Conservation (phyloP, 2,329 filamentous ascomycete genomes). For the Xylariaceae sp. region DNA sequence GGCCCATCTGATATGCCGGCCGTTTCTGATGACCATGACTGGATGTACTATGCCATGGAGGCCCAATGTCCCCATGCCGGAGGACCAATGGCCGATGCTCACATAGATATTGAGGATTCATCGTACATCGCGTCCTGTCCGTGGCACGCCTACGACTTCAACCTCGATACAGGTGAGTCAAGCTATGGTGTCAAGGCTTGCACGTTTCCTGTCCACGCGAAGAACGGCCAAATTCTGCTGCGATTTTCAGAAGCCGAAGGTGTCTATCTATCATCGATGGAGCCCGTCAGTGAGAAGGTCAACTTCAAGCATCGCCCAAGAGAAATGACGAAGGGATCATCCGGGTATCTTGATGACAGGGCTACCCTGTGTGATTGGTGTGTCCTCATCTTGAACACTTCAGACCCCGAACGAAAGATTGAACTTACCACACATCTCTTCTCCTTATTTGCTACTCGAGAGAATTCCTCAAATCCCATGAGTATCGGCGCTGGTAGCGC, state of each 20-base stretch:
- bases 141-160: slow-evolving; percentile 47
- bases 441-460: slow-evolving; percentile 36
- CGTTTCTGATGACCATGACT: slow-evolving; percentile 35
- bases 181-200: slow-evolving; percentile 43
- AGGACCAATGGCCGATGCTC: slow-evolving; percentile 41
- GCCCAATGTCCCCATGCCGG: slow-evolving; percentile 44
- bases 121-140: slow-evolving; percentile 43
- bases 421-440: slow-evolving; percentile 42
- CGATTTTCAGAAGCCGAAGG: slow-evolving; percentile 28
- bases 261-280: slow-evolving; percentile 32
- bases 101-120: slow-evolving; percentile 44
- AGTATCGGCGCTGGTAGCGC: slow-evolving; percentile 36
- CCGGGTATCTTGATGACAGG: slow-evolving; percentile 35
- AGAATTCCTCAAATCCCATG: slow-evolving; percentile 38
- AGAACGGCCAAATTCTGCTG: slow-evolving; percentile 34
- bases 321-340: slow-evolving; percentile 15
- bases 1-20: slow-evolving; percentile 24
- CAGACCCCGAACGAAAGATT: slow-evolving; percentile 43
- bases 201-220: slow-evolving; percentile 39
- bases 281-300: slow-evolving; percentile 42
- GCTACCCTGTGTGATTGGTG: slow-evolving; percentile 45
- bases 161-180: slow-evolving; percentile 44
- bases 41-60: slow-evolving; percentile 45
- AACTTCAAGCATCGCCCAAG: slow-evolving; percentile 37
- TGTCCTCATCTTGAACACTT: slow-evolving; percentile 40